A percentile compares a stretch with the other conserved stretches of the same genome.
These are phyloP conservation scores for Amphibolis antarctica DNA, from an alignment of 106 monocot genomes.

Conservation along the genomic window DNA sequence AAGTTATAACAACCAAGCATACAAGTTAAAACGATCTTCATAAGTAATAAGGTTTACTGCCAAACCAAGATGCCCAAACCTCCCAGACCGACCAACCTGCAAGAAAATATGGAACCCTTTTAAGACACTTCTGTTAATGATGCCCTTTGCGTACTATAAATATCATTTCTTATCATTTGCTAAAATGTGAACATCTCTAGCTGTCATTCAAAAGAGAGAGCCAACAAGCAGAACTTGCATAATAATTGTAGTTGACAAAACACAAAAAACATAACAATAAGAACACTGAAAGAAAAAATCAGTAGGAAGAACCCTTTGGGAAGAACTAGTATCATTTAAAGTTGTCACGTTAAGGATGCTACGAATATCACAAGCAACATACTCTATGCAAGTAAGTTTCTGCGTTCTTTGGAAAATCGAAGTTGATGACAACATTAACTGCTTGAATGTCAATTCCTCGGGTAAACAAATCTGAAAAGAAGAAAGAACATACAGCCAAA, in stretches of 20 bases:
- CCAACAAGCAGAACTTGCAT: too few species aligned
- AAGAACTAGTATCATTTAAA: too few species aligned
- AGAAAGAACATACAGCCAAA: background rate
- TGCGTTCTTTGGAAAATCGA: constrained; percentile 88
- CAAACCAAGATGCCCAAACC: constrained; percentile 91
- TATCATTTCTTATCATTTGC: too few species aligned
- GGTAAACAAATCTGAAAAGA: constrained; percentile 77
- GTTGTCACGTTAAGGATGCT: background rate
- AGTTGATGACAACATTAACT: constrained; percentile 97
- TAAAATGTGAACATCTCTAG: too few species aligned
- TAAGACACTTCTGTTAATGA: too few species aligned
- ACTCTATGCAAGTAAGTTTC: constrained; percentile 98
- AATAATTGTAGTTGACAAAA: too few species aligned
- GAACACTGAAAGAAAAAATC: too few species aligned
- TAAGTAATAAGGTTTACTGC: constrained; percentile 93
- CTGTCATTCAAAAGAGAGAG: too few species aligned
- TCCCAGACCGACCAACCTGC: constrained; percentile 93
- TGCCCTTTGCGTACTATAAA: too few species aligned
- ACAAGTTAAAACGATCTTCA: constrained; percentile 94
- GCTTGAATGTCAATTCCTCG: constrained; percentile 98
- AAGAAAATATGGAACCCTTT: too few species aligned
- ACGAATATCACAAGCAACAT: constrained; percentile 2
- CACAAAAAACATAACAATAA: too few species aligned
- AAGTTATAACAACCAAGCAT: background rate
- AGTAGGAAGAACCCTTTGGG: too few species aligned